Base-by-base conservation (phyloP, 305 asterid species). In the Fraxinus latifolia region DNA sequence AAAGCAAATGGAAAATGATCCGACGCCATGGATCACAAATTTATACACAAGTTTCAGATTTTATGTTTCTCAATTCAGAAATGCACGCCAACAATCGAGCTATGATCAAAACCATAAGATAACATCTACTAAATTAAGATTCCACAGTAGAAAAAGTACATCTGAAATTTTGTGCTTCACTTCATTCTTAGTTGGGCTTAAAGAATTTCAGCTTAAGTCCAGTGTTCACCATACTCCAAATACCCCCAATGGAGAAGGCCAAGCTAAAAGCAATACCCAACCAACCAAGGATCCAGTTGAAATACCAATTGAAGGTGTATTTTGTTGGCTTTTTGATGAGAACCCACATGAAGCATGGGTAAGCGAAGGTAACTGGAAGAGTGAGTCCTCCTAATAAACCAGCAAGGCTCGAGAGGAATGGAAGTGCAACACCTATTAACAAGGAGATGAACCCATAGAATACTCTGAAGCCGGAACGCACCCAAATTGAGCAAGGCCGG, bases 261-360 rank as follows among this genome's bases (percentile, higher is more conserved):
- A 95, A 85, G 91, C 99, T 95, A 74, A 95, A 92, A 31, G 94
- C 98, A 75, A 95, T 83, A 1, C 99, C 98, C 82, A 93, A 74
- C 97, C 98, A 95, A 23, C 99, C 99, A 1, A 94, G 88, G 6
- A 76, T 85, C 99, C 98, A 95, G 88, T 94, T 88, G 11, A 90
- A 89, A 62, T 95, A 95, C 99, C 97, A 94, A 25, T 85, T 90
- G 90, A 93, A 93, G 89, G 95, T 92, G 76, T 87, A 90, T 85
- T 91, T 95, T 17, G 82, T 79, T 12, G 98, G 98, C 89, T 84
- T 94, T 78, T 95, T 94, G 0, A 95, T 93, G 27, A 94, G 96
- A 74, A 88, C 90, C 99, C 98, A 95, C 97, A 94, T 95, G 90
- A 95, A 95, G 88, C 98, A 94, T 33, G 99, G 99, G 89, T 95